A percentile compares a stretch with the other conserved stretches of the same genome.
Conservation (phyloP, 148 eudicot species). For the Camellia lanceoleosa region DNA sequence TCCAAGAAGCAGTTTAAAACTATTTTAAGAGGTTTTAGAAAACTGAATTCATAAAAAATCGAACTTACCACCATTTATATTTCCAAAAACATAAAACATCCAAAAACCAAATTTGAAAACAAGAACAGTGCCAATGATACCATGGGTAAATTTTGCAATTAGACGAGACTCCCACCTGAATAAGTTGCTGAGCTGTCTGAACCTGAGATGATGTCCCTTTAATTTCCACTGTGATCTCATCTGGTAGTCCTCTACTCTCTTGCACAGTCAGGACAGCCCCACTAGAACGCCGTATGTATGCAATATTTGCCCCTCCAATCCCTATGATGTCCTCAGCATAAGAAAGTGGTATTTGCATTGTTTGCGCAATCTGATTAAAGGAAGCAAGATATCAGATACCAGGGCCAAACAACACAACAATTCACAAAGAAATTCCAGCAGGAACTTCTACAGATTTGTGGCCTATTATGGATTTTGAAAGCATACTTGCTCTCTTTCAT, state of each 20-base stretch:
- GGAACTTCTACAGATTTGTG: too few relatives aligned
- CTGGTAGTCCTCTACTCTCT: constrained; percentile 71
- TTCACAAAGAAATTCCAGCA: background rate
- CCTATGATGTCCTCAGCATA: constrained; percentile 98
- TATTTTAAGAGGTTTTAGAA: background rate
- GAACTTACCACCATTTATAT: background rate
- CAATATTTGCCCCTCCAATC: constrained; percentile 82
- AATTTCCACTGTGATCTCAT: constrained; percentile 94
- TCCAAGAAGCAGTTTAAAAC: background rate
- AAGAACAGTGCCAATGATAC: background rate
- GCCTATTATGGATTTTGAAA: too few relatives aligned
- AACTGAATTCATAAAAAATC: background rate
- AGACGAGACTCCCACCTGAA: constrained; percentile 50
- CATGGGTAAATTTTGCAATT: background rate
- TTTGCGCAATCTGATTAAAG: constrained; percentile 63
- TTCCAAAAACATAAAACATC: background rate
- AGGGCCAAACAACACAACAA: background rate
- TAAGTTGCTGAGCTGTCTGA: constrained; percentile 90
- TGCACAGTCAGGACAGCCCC: constrained; percentile 88
- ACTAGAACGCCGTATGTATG: constrained; percentile 76
- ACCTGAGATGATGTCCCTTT: constrained; percentile 81
- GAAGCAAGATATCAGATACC: background rate
- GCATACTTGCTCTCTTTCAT: too few relatives aligned
- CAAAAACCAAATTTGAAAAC: background rate
- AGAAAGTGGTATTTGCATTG: constrained; percentile 90